Conservation (phyloP, 2,329 filamentous ascomycete genomes). For the Ophiostoma ips region DNA sequence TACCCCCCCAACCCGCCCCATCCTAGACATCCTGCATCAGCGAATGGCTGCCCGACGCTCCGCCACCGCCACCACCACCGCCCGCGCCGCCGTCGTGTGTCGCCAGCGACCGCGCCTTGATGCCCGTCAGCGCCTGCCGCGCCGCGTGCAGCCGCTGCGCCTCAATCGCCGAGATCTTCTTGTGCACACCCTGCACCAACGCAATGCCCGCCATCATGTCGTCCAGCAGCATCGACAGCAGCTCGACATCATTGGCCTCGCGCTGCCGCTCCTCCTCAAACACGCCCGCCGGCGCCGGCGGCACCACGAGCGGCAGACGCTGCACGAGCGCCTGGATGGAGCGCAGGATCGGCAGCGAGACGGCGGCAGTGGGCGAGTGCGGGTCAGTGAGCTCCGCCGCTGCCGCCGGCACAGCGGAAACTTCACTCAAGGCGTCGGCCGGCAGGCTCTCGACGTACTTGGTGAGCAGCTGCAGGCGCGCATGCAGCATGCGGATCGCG, state of each 20-base stretch:
- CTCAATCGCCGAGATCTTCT: constrained; percentile 55
- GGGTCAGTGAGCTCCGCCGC: constrained; percentile 15
- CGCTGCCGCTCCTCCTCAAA: constrained; percentile 59
- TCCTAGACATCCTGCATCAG: no score
- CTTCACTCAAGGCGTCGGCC: constrained; percentile 33
- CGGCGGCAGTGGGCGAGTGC: constrained; percentile 19
- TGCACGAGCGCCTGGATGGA: constrained; percentile 77
- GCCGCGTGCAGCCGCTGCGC: neutral
- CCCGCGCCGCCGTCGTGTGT: neutral
- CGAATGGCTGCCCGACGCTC: no score
- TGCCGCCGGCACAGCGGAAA: constrained; percentile 29
- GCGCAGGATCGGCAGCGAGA: constrained; percentile 62
- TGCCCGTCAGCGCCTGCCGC: neutral
- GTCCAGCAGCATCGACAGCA: constrained; percentile 58
- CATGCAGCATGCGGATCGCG: constrained; percentile 84
- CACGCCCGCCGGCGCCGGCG: constrained; percentile 43
- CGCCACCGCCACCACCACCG: no score
- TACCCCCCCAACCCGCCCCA: no score
- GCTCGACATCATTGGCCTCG: constrained; percentile 71
- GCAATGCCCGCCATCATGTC: constrained; percentile 59
- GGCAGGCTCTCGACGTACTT: constrained; percentile 66
- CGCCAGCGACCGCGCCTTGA: neutral
- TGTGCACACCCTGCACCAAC: constrained; percentile 44
- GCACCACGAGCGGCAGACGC: constrained; percentile 68
- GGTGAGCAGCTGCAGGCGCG: constrained; percentile 56